Evolutionary conservation across 495 filamentous ascomycete genomes (phyloP).

Genomic region (Thozetella sp.): DNA sequence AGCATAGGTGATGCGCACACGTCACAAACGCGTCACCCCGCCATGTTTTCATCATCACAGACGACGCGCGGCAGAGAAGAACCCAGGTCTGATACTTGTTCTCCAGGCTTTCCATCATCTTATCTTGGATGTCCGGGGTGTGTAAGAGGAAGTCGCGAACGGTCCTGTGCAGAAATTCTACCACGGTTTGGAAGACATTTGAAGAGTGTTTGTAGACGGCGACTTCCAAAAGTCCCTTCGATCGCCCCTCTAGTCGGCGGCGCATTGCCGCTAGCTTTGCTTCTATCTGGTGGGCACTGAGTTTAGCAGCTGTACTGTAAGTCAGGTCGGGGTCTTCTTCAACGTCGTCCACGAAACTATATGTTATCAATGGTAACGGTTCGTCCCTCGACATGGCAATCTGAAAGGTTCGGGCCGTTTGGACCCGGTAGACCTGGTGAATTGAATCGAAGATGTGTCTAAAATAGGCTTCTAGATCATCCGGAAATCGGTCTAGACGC

Average conservation of each 20-base stretch:
- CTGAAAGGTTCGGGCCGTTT: neutral
- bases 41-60: no score
- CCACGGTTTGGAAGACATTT: neutral
- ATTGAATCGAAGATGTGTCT: neutral
- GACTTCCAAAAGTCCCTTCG: neutral
- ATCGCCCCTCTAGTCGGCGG: neutral
- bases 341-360: neutral
- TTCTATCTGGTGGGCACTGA: neutral
- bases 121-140: neutral
- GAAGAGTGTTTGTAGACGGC: neutral
- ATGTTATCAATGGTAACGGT: neutral
- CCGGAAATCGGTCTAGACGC: conserved; percentile 6
- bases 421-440: neutral
- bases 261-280: neutral
- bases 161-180: neutral
- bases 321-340: neutral
- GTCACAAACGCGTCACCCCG: no score
- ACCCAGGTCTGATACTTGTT: no score
- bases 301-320: neutral
- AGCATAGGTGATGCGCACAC: no score
- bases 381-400: neutral
- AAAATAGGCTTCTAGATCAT: neutral
- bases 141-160: neutral
- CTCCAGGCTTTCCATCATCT: no score
- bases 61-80: no score